Evolutionary conservation across 352 stramenopile genomes (phyloP).

Genomic region (Phytophthora kernoviae): DNA sequence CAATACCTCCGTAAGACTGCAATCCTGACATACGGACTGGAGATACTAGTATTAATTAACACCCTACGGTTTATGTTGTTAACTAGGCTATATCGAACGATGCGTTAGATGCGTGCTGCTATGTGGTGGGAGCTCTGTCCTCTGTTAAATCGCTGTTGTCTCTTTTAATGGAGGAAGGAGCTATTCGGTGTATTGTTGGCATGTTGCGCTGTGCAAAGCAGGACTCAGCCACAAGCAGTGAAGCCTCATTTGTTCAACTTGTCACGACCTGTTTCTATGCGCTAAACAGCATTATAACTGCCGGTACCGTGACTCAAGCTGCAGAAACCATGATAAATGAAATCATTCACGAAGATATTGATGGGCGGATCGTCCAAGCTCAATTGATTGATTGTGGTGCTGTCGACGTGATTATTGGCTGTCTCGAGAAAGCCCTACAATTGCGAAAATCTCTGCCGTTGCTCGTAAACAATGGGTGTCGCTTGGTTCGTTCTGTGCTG

Average conservation of each 20-base stretch:
- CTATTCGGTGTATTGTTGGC: slow-evolving; percentile 21
- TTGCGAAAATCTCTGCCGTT: slow-evolving; percentile 7
- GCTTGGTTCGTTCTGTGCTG: slow-evolving; percentile 20
- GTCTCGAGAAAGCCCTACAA: slow-evolving; percentile 22
- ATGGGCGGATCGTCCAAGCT: slow-evolving; percentile 10
- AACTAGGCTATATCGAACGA: slow-evolving; percentile 38
- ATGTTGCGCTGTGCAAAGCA: slow-evolving; percentile 34
- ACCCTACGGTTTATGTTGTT: slow-evolving; percentile 1
- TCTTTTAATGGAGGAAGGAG: slow-evolving; percentile 17
- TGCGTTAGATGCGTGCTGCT: slow-evolving; percentile 42
- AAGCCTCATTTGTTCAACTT: slow-evolving; percentile 37
- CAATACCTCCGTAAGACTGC: slow-evolving; percentile 18
- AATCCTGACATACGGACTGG: too few species aligned
- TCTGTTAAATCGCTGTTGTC: slow-evolving; percentile 13
- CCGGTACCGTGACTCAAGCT: slow-evolving; percentile 2
- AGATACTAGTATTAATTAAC: too few species aligned
- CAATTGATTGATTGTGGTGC: slow-evolving; percentile 17
- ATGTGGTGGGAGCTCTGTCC: slow-evolving; percentile 36
- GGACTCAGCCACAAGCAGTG: slow-evolving; percentile 18
- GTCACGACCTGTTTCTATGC: slow-evolving; percentile 36
- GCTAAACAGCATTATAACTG: slow-evolving; percentile 25
- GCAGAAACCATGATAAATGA: background rate
- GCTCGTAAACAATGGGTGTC: slow-evolving; percentile 21
- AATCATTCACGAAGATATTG: background rate
- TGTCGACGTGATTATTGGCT: slow-evolving; percentile 26